phyloP scores from a whole-genome alignment of 257 asterid genomes.

The Gentiana straminea region DNA sequence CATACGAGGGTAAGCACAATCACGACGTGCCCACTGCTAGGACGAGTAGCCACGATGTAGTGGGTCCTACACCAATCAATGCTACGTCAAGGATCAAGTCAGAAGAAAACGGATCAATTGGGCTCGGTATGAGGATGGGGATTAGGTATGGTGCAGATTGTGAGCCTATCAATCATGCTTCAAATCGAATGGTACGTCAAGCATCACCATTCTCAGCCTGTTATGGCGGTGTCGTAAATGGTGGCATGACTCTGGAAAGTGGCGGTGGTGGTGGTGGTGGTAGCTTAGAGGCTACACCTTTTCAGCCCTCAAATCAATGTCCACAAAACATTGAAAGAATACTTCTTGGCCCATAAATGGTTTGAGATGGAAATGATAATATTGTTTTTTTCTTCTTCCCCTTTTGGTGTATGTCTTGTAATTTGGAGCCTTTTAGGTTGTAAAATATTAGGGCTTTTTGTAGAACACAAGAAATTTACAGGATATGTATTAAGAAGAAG shows the following conservation, averaged over 20 bases:
- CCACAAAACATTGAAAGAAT: conserved; percentile 31
- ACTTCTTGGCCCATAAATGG: conserved; percentile 30
- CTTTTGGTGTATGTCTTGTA: conserved; percentile 7
- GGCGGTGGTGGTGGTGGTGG: conserved; percentile 14
- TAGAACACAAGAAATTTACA: not conserved
- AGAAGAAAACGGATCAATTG: conserved; percentile 42
- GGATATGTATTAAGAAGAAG: no score
- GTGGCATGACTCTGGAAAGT: conserved; percentile 19
- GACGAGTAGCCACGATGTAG: conserved; percentile 58
- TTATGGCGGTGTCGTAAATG: conserved; percentile 23
- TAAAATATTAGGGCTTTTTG: conserved; percentile 8
- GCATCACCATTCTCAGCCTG: conserved; percentile 32
- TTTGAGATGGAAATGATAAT: conserved; percentile 8
- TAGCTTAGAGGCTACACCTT: conserved; percentile 20
- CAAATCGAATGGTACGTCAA: conserved; percentile 34
- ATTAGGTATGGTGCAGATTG: conserved; percentile 32
- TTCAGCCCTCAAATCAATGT: conserved; percentile 25
- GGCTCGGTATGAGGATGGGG: conserved; percentile 91
- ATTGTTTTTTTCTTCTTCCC: not conserved
- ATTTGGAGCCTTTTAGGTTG: conserved; percentile 14
- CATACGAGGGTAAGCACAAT: conserved; percentile 96
- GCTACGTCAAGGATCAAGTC: conserved; percentile 35
- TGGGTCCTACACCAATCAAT: conserved; percentile 27
- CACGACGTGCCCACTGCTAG: conserved; percentile 76
- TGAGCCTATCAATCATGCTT: conserved; percentile 25